A percentile compares a stretch with the other conserved stretches of the same genome.
phyloP scores from a whole-genome alignment of 805 yeast species.

The Jamesozyma gamospora region DNA sequence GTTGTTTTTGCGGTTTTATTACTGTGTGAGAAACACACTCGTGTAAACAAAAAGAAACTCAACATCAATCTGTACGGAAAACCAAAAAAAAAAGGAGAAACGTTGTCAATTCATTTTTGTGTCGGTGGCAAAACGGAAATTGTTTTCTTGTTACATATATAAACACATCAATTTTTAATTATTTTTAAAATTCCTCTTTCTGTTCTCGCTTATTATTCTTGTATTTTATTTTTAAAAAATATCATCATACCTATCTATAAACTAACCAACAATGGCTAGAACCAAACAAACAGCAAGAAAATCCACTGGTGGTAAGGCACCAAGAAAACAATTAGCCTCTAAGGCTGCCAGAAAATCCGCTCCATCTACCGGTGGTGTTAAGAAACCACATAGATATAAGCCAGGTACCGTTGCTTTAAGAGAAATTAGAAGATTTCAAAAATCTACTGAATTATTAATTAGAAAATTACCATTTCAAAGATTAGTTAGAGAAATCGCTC shows the following conservation, averaged over 20 bases:
- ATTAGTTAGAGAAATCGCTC: conserved; percentile 90
- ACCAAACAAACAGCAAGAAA: conserved; percentile 91
- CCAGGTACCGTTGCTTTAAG: conserved; percentile 95
- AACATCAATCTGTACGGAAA: no score
- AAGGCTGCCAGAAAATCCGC: conserved; percentile 91
- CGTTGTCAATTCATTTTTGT: no score
- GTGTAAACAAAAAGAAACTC: no score
- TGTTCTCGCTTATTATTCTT: neutral
- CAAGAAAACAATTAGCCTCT: conserved; percentile 87
- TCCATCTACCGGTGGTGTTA: conserved; percentile 86
- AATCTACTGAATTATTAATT: conserved; percentile 86
- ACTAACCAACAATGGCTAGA: conserved; percentile 62
- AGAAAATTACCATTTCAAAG: conserved; percentile 96
- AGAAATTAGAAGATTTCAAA: conserved; percentile 96
- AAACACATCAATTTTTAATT: neutral
- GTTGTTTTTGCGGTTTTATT: neutral
- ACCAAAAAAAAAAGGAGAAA: no score
- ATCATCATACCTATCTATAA: conserved; percentile 2
- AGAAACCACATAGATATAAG: conserved; percentile 92
- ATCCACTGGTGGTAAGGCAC: conserved; percentile 92
- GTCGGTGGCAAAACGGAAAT: no score
- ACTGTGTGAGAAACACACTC: no score
- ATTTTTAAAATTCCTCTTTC: neutral
- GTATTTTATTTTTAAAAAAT: no score
- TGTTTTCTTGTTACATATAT: no score